Conservation (phyloP, 2,329 filamentous ascomycete species). For the Arthrinium phaeospermum region DNA sequence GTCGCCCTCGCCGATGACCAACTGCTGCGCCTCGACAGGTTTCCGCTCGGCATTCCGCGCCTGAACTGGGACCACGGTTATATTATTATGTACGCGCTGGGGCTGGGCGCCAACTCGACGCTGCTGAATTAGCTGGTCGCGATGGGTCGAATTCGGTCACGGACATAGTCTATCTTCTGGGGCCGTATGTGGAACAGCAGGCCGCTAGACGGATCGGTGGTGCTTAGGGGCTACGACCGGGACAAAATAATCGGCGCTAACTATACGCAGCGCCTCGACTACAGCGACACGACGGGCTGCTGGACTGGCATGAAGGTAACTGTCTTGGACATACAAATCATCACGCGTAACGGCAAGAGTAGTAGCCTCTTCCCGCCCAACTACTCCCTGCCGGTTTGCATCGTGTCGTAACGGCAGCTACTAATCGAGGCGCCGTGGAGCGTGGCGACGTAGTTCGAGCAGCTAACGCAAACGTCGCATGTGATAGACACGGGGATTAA, state of each 20-base stretch:
- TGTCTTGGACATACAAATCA: slow-evolving; percentile 38
- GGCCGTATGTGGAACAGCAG: slow-evolving; percentile 38
- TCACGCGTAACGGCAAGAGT: slow-evolving; percentile 40
- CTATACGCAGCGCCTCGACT: slow-evolving; percentile 6
- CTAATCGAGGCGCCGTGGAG: slow-evolving; percentile 19
- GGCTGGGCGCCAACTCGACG: slow-evolving; percentile 40
- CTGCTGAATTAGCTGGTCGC: slow-evolving; percentile 33
- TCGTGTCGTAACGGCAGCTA: slow-evolving; percentile 28
- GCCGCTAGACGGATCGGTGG: slow-evolving; percentile 31
- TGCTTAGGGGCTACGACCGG: slow-evolving; percentile 38
- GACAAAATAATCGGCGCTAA: background rate
- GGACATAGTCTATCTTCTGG: slow-evolving; percentile 37
- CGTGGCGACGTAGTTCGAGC: background rate
- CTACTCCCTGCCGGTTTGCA: slow-evolving; percentile 26
- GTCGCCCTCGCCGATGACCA: background rate
- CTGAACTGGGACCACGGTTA: slow-evolving; percentile 35
- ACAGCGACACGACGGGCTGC: slow-evolving; percentile 5
- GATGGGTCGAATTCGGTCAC: slow-evolving; percentile 26
- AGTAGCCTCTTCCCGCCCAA: slow-evolving; percentile 33
- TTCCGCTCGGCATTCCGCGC: slow-evolving; percentile 29
- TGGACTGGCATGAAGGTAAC: slow-evolving; percentile 31
- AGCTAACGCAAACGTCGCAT: background rate
- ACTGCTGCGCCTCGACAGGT: slow-evolving; percentile 23
- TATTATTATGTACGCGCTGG: slow-evolving; percentile 31
- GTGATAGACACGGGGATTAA: background rate